These are phyloP conservation scores for Physcia stellaris DNA, from an alignment of 495 filamentous ascomycete genomes.

Conservation along the genomic window DNA sequence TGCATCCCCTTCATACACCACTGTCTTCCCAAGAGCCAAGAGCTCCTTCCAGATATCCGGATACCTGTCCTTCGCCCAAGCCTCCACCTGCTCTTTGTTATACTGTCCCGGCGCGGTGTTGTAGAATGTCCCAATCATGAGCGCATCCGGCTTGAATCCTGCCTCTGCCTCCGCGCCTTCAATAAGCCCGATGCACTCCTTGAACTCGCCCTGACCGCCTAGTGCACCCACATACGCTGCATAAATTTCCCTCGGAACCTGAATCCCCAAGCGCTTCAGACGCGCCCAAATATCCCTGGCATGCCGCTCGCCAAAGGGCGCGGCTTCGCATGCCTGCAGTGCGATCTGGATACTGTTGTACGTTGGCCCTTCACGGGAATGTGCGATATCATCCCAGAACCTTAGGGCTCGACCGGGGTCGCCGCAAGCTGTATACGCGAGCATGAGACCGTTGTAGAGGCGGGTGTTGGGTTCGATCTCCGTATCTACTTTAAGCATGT, in stretches of 20 bases:
- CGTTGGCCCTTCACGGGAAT: constrained; percentile 66
- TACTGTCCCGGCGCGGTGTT: constrained; percentile 48
- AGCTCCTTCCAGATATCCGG: constrained; percentile 55
- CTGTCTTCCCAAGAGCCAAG: constrained; percentile 22
- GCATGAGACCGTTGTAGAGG: constrained; percentile 71
- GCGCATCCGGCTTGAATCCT: constrained; percentile 47
- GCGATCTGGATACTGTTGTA: constrained; percentile 64
- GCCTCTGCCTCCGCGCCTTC: constrained; percentile 48
- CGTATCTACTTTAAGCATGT: constrained; percentile 83
- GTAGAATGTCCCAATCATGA: constrained; percentile 61
- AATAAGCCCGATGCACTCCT: constrained; percentile 49
- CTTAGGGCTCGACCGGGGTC: constrained; percentile 48
- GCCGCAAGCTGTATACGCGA: constrained; percentile 60
- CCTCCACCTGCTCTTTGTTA: constrained; percentile 50
- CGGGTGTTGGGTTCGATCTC: constrained; percentile 61
- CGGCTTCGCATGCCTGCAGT: constrained; percentile 59
- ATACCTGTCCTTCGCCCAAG: constrained; percentile 54
- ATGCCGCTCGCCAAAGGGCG: constrained; percentile 43
- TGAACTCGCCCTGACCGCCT: constrained; percentile 51
- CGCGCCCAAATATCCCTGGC: constrained; percentile 64
- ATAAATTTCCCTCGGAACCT: constrained; percentile 57
- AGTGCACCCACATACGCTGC: constrained; percentile 60
- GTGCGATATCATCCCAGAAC: constrained; percentile 70
- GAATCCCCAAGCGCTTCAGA: constrained; percentile 60
- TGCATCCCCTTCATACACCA: no score